These are phyloP conservation scores for Phaeosphaeriaceae sp. DNA, from an alignment of 2,329 filamentous ascomycete species.

Conservation along the genomic window DNA sequence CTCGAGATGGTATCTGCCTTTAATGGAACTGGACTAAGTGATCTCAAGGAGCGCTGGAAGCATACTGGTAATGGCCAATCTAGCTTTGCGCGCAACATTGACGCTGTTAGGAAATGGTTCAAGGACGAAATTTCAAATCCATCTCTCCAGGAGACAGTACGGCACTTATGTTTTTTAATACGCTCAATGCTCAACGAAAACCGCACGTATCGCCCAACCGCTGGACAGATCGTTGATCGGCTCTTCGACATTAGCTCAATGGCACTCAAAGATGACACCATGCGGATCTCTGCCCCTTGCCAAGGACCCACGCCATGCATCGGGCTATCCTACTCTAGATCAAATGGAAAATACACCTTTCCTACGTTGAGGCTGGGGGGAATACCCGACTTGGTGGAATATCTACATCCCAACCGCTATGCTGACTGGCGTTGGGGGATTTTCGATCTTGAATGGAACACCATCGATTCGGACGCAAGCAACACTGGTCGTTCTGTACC, in stretches of 20 bases:
- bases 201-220: constrained; percentile 3
- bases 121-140: neutral
- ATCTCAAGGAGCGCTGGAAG: constrained; percentile 13
- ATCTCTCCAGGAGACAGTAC: no score
- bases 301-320: neutral
- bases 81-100: constrained; percentile 22
- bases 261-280: neutral
- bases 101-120: neutral
- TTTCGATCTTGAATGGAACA: neutral
- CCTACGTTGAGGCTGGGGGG: no score
- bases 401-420: neutral
- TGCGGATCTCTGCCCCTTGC: neutral
- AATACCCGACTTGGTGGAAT: neutral
- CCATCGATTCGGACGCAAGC: neutral
- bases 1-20: constrained; percentile 22
- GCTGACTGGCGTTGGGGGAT: neutral
- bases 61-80: constrained; percentile 11
- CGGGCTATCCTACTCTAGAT: neutral
- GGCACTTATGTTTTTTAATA: neutral
- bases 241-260: constrained; percentile 1
- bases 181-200: constrained; percentile 2
- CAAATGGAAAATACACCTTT: no score
- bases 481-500: neutral
- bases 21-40: neutral
- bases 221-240: constrained; percentile 7